Evolutionary conservation across 495 filamentous ascomycete species (phyloP), one percentile per base, ranked within the genome.

Genomic region (Letharia lupina): DNA sequence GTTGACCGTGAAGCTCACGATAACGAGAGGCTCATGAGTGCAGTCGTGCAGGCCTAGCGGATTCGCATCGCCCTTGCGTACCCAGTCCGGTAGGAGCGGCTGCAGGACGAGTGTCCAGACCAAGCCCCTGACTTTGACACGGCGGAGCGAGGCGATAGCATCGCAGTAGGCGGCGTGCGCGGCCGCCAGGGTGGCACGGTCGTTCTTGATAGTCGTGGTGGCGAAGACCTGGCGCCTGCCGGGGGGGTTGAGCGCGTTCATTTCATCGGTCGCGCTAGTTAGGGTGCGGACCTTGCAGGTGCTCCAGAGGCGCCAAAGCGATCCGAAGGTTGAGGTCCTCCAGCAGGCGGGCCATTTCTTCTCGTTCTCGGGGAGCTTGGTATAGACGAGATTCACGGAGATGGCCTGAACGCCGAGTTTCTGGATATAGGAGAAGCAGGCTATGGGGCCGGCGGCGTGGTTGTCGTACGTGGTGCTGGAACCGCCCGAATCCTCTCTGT

Each of bases 381-480:
- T 91, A 64, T 86, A 82, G 60, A 89, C 89, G 47, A 90, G 87
- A 75, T 91, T 90, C 31, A 84, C 89, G 67, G 74, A 37, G 41
- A 92, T 84, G 59, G 85, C 79, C 73, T 84, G 86, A 70, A 91
- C 85, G 60, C 82, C 80, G 23, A 75, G 63, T 59, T 67, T 66
- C 39, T 73, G 69, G 31, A 74, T 35, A 61, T 74, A 74, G 47
- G 73, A 67, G 66, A 75, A 75, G 63, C 74, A 75, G 58, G 67
- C 74, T 23, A 76, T 67, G 15, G 74, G 74, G 45, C 75, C 74
- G 39, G 75, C 74, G 60, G 75, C 72, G 44, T 72, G 15, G n/a
- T 69, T 61, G 41, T 75, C 70, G 45, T 72, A 69, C 39, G 41
- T 62, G 23, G 45, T 64, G 54, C 39, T 41, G 20, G 35, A 45